Evolutionary conservation across 192 early-diverging fungal species (phyloP).

Genomic region (Umbelopsis sp.): DNA sequence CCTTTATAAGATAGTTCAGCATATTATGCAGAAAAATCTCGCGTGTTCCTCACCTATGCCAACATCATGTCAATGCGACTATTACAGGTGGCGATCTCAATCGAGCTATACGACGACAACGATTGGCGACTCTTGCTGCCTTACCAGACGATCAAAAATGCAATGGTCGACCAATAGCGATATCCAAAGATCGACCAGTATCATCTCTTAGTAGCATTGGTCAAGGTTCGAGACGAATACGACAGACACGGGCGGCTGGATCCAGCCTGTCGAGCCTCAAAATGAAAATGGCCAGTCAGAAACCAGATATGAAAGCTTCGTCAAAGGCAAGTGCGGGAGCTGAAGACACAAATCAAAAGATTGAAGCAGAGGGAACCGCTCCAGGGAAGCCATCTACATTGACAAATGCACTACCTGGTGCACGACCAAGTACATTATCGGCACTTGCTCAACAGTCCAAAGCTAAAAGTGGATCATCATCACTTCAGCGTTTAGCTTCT

Average conservation of each 20-base stretch:
- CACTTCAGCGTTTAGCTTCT: neutral
- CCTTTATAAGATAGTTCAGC: neutral
- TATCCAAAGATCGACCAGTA: neutral
- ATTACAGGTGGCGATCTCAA: neutral
- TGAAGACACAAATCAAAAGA: neutral
- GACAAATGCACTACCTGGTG: neutral
- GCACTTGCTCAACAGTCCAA: constrained; percentile 1
- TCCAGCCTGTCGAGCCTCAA: neutral
- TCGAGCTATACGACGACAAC: neutral
- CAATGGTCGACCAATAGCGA: neutral
- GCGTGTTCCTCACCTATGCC: neutral
- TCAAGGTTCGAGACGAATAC: neutral
- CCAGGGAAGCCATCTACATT: neutral
- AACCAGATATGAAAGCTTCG: neutral
- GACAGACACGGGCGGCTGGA: neutral
- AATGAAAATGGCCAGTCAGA: constrained; percentile 6
- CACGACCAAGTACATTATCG: neutral
- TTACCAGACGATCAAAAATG: neutral
- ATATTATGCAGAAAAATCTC: neutral
- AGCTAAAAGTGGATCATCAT: neutral
- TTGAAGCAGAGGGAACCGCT: neutral
- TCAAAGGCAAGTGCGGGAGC: neutral
- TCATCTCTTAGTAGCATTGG: neutral
- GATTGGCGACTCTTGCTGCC: neutral
- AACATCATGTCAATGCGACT: constrained; percentile 5